Evolutionary conservation across 352 stramenopile genomes (phyloP).

Genomic region (Aphanomyces stellatus): DNA sequence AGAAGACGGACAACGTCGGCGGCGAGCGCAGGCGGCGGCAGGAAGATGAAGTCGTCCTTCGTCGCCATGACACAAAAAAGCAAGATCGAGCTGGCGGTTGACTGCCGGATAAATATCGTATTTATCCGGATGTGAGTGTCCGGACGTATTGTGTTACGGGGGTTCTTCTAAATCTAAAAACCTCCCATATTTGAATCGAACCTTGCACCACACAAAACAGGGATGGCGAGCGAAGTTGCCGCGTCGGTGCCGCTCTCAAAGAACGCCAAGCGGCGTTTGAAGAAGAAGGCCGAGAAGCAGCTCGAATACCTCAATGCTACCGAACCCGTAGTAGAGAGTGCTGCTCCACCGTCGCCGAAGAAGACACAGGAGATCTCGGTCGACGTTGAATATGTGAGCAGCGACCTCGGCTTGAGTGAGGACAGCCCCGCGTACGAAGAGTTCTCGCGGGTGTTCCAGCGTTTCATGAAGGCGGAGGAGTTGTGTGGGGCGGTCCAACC

Average conservation of each 20-base stretch:
- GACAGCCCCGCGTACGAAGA: slow-evolving; percentile 71
- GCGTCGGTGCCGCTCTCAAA: slow-evolving; percentile 45
- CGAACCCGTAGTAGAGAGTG: not conserved
- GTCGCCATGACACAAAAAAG: no score
- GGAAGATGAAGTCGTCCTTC: not conserved
- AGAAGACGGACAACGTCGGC: not conserved
- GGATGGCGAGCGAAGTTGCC: slow-evolving; percentile 5
- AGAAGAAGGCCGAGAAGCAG: slow-evolving; percentile 78
- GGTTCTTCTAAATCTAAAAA: slow-evolving; percentile 13
- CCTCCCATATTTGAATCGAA: slow-evolving; percentile 6
- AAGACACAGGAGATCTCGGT: slow-evolving; percentile 5
- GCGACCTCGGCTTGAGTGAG: slow-evolving; percentile 43
- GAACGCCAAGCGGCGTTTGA: slow-evolving; percentile 68
- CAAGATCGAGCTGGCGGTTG: no score
- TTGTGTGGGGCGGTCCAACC: slow-evolving; percentile 42
- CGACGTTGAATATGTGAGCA: slow-evolving; percentile 78
- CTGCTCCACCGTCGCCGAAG: not conserved
- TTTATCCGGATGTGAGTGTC: not conserved
- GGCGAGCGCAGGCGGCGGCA: no score
- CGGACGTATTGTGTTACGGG: not conserved
- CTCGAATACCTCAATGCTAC: slow-evolving; percentile 24
- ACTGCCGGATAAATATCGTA: not conserved
- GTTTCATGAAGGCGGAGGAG: slow-evolving; percentile 76
- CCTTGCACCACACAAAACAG: slow-evolving; percentile 6
- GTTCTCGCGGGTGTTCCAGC: slow-evolving; percentile 84